These are phyloP conservation scores for Pseudisothecium myosuroides DNA, from an alignment of 225 moss, liverwort and hornwort genomes.

Conservation along the genomic window DNA sequence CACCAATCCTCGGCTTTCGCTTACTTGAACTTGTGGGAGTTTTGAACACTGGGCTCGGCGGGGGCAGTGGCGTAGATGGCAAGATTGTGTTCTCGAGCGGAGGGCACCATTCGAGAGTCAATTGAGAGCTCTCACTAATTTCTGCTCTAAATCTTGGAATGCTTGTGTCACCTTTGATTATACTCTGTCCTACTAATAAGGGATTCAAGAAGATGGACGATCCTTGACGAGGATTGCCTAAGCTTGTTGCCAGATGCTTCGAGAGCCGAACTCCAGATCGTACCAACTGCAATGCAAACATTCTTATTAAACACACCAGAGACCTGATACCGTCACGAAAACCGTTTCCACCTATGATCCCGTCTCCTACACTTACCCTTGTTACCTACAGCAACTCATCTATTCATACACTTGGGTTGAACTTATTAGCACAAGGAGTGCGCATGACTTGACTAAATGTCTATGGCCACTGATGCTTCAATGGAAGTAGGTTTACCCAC, in stretches of 20 bases:
- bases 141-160: slow-evolving; percentile 10
- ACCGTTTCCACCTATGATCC: neutral
- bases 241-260: slow-evolving; percentile 24
- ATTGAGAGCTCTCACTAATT: slow-evolving; percentile 29
- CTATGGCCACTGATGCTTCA: neutral
- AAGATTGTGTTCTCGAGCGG: slow-evolving; percentile 4
- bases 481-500: neutral
- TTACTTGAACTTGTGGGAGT: slow-evolving; percentile 32
- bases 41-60: slow-evolving; percentile 27
- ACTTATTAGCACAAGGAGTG: neutral
- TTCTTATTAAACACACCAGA: neutral
- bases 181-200: slow-evolving; percentile 5
- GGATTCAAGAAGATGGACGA: slow-evolving; percentile 47
- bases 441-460: neutral
- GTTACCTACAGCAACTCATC: neutral
- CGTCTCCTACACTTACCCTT: neutral
- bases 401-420: neutral
- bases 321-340: neutral
- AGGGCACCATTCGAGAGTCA: slow-evolving; percentile 68
- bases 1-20: slow-evolving; percentile 24
- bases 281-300: slow-evolving; percentile 47
- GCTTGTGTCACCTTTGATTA: neutral
- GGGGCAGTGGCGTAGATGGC: slow-evolving; percentile 14
- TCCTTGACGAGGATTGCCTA: slow-evolving; percentile 56
- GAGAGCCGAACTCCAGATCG: slow-evolving; percentile 74